Evolutionary conservation across 352 stramenopile species (phyloP).

Genomic region (Phytophthora hibernalis): DNA sequence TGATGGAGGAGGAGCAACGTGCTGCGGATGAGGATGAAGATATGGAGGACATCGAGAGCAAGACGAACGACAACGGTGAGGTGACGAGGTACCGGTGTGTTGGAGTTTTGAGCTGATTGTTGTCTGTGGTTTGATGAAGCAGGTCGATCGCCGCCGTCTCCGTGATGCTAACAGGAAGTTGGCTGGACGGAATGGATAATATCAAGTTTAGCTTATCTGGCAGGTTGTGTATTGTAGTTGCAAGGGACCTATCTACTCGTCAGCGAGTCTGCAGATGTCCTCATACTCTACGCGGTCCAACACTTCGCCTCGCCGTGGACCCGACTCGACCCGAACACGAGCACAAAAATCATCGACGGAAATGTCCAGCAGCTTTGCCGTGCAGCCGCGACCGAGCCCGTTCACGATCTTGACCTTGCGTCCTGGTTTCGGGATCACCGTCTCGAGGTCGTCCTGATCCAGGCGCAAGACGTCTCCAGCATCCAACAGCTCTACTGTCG

Average conservation of each 20-base stretch:
- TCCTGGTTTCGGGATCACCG: conserved; percentile 83
- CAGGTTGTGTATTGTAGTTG: background rate
- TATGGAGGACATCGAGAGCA: conserved; percentile 60
- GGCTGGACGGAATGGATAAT: conserved; percentile 14
- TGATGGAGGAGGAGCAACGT: conserved; percentile 65
- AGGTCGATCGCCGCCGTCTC: conserved; percentile 31
- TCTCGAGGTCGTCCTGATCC: conserved; percentile 92
- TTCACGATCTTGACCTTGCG: conserved; percentile 83
- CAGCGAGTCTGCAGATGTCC: conserved; percentile 78
- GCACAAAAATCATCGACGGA: conserved; percentile 72
- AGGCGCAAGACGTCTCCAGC: conserved; percentile 82
- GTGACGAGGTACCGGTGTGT: conserved; percentile 12
- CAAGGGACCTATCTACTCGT: conserved; percentile 32
- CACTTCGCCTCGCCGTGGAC: conserved; percentile 63
- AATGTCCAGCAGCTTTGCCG: conserved; percentile 79
- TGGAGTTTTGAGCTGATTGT: conserved; percentile 1
- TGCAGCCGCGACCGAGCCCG: conserved; percentile 57
- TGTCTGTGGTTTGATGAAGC: background rate
- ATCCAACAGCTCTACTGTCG: conserved; percentile 84
- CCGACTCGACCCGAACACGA: conserved; percentile 69
- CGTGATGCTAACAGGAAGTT: conserved; percentile 15
- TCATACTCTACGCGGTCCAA: conserved; percentile 85
- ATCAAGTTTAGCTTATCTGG: conserved; percentile 2
- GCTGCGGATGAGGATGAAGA: conserved; percentile 68
- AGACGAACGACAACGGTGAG: conserved; percentile 23